Conservation (phyloP, 306 rosid genomes). For the Neltuma alba region DNA sequence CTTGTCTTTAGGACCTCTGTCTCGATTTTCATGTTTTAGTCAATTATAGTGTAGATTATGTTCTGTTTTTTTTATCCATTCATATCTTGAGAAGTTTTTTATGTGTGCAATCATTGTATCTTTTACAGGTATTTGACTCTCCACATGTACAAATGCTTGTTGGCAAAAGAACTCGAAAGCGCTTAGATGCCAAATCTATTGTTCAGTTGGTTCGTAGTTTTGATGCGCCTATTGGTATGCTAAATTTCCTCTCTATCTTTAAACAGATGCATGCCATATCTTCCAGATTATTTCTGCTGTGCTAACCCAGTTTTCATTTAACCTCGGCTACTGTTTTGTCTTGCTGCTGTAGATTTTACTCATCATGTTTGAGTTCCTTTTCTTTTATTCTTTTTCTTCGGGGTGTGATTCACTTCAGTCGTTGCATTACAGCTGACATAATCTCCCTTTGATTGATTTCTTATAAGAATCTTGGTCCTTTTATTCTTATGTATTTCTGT, state of each 20-base stretch:
- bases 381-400: neutral
- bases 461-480: neutral
- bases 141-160: neutral
- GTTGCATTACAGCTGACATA: neutral
- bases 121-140: slow-evolving; percentile 5
- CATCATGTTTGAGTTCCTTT: neutral
- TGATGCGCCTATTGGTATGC: neutral
- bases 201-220: slow-evolving; percentile 4
- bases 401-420: neutral
- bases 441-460: neutral
- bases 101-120: neutral
- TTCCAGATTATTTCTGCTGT: neutral
- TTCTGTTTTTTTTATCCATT: neutral
- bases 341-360: neutral
- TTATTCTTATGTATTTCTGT: neutral
- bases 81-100: neutral
- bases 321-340: neutral
- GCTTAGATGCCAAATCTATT: slow-evolving; percentile 7
- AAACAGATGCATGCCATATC: neutral
- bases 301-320: neutral
- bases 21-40: neutral
- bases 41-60: neutral
- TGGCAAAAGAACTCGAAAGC: neutral
- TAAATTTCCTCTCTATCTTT: neutral
- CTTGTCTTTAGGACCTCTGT: neutral